Evolutionary conservation across 1,284 basidiomycete species (phyloP), one percentile per base, ranked within the genome.

Genomic region (Ustilago loliicola): DNA sequence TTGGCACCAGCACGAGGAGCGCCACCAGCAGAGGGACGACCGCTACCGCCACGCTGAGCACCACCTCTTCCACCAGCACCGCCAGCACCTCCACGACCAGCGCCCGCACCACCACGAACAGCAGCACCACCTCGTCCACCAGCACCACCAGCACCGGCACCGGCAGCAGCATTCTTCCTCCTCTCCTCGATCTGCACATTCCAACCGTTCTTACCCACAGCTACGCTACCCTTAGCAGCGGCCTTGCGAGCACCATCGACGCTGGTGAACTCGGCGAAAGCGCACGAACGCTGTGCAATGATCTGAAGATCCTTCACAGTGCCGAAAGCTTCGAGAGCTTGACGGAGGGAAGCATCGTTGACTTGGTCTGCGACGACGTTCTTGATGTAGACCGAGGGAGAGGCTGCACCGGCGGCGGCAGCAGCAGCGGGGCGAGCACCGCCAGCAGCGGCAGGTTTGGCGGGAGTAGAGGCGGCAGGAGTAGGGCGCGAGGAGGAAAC

Each of bases 301-400:
- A 98, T 92, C 87, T 98, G 95, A 55, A 95, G 88, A 57, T 95
- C 94, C 87, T 93, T 94, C 84, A 97, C 90, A 3, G 92, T 89
- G 6, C 96, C 96, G 87, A 98, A 98, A 38, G 88, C 83, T 6
- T 89, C 88, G 30, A 98, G 90, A 11, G 89, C 88, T 27, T 88
- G 87, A 55, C 87, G 88, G 36, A 98, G 89, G 1, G 90, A 88
- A 21, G 87, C 81, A 61, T 91, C 90, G 65, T 91, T 89, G 48
- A 98, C 89, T 27, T 90, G 88, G 76, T 96, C 94, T n/a, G 90
- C 89, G 1, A 94, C 91, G 77, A 91, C 91, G 90, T 93, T 83
- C 74, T 85, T 85, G 66, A 86, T 72, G 67, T 83, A 85, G n/a
- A 86, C 84, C 54, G 72, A 69, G 45, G 66, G 66, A 11, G 75